Conservation (phyloP, 495 filamentous ascomycete genomes). For the Daldinia caldariorum region DNA sequence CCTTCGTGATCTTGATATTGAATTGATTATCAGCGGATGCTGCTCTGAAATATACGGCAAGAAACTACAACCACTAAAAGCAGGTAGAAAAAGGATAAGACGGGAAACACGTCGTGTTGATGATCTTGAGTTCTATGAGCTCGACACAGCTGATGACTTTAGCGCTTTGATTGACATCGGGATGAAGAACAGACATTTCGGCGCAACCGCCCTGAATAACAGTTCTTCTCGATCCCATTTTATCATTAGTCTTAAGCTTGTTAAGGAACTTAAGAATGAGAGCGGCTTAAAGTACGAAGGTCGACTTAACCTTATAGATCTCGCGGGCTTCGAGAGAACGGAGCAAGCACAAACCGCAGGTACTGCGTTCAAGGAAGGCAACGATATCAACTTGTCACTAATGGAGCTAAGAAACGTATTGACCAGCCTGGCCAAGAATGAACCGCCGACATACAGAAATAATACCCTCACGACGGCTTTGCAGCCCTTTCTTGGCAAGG, state of each 20-base stretch:
- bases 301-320: constrained; percentile 57
- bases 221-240: constrained; percentile 60
- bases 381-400: constrained; percentile 59
- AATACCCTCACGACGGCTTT: constrained; percentile 94
- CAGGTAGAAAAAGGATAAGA: constrained; percentile 74
- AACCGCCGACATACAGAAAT: constrained; percentile 88
- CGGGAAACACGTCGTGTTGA: neutral
- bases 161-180: constrained; percentile 29
- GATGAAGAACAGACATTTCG: constrained; percentile 56
- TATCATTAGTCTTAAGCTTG: constrained; percentile 56
- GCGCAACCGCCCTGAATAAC: constrained; percentile 71
- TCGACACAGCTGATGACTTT: constrained; percentile 24
- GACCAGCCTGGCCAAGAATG: constrained; percentile 71
- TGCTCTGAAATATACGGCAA: constrained; percentile 99
- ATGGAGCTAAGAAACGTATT: constrained; percentile 57
- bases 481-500: constrained; percentile 91
- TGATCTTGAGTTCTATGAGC: neutral
- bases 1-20: constrained; percentile 87
- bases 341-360: constrained; percentile 76
- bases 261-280: constrained; percentile 47
- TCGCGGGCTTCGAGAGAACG: constrained; percentile 68
- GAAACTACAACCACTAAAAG: constrained; percentile 85
- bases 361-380: constrained; percentile 28
- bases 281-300: constrained; percentile 78
- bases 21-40: constrained; percentile 85